A percentile compares a stretch with the other conserved stretches of the same genome.
phyloP scores from a whole-genome alignment of 495 filamentous ascomycete species.

The Neurospora sp. region DNA sequence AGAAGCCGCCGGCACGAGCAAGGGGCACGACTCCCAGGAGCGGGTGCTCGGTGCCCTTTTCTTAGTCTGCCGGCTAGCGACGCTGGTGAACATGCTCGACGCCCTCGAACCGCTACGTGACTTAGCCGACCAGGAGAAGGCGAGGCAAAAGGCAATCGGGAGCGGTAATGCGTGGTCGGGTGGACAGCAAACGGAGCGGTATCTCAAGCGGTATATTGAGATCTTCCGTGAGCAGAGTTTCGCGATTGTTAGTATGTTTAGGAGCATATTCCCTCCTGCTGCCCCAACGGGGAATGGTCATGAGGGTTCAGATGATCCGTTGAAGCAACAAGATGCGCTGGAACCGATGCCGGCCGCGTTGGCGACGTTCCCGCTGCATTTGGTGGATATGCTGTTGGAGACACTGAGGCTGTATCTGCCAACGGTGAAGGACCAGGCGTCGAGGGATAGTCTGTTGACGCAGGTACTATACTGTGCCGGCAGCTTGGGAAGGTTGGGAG shows the following conservation, averaged over 20 bases:
- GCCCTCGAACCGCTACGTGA: slow-evolving; percentile 80
- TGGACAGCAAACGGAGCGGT: slow-evolving; percentile 89
- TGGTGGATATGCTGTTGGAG: slow-evolving; percentile 72
- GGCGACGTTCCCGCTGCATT: slow-evolving; percentile 73
- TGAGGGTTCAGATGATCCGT: not conserved
- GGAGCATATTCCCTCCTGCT: slow-evolving; percentile 67
- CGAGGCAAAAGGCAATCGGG: slow-evolving; percentile 25
- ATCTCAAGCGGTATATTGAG: slow-evolving; percentile 91
- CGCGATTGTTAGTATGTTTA: slow-evolving; percentile 85
- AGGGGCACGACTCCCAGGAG: slow-evolving; percentile 42
- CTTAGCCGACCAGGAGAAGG: slow-evolving; percentile 80
- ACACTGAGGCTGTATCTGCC: slow-evolving; percentile 74
- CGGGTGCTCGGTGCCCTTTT: slow-evolving; percentile 71
- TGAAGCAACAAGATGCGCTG: slow-evolving; percentile 41
- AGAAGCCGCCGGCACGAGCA: slow-evolving; percentile 37
- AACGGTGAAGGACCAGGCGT: slow-evolving; percentile 68
- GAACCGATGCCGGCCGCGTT: slow-evolving; percentile 65
- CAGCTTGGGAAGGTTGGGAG: slow-evolving; percentile 81
- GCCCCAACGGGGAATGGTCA: not conserved
- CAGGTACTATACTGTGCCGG: slow-evolving; percentile 94
- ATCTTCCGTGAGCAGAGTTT: slow-evolving; percentile 98
- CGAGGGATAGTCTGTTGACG: slow-evolving; percentile 77
- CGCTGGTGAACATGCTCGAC: slow-evolving; percentile 67
- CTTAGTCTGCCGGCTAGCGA: slow-evolving; percentile 74
- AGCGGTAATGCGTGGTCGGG: slow-evolving; percentile 47